phyloP scores from a whole-genome alignment of 352 stramenopile genomes.

The Plasmopara muralis region DNA sequence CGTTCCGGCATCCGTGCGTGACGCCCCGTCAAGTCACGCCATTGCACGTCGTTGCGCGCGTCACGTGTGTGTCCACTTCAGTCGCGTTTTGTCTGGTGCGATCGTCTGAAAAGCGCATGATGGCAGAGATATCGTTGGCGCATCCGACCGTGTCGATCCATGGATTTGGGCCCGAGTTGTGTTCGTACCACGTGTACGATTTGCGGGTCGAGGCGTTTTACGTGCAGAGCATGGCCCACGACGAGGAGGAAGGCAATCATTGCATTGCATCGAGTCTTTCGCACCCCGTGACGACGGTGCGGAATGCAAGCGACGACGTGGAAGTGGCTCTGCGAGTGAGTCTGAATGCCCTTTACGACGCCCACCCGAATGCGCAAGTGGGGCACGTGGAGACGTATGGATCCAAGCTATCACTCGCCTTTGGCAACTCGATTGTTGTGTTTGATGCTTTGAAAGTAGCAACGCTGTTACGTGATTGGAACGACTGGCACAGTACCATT shows the following conservation, averaged over 20 bases:
- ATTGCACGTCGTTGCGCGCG: conserved; percentile 36
- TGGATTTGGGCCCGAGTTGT: conserved; percentile 72
- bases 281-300: conserved; percentile 5
- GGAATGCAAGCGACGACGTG: conserved; percentile 4
- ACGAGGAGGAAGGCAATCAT: conserved; percentile 32
- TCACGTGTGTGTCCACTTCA: conserved; percentile 48
- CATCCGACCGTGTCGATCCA: conserved; percentile 46
- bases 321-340: conserved; percentile 37
- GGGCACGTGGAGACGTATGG: conserved; percentile 53
- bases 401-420: conserved; percentile 56
- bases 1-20: conserved; percentile 69
- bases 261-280: conserved; percentile 76
- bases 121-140: conserved; percentile 53
- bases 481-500: conserved; percentile 52
- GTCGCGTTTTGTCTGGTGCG: conserved; percentile 69
- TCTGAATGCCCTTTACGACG: conserved; percentile 64
- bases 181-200: conserved; percentile 77
- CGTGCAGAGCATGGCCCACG: conserved; percentile 56
- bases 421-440: conserved; percentile 65
- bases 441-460: conserved; percentile 73
- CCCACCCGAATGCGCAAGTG: conserved; percentile 48
- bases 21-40: conserved; percentile 53
- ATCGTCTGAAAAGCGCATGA: conserved; percentile 47
- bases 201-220: conserved; percentile 65
- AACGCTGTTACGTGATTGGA: conserved; percentile 48